Conservation (phyloP, 139 green algal species). For the Gonium pectorale region DNA sequence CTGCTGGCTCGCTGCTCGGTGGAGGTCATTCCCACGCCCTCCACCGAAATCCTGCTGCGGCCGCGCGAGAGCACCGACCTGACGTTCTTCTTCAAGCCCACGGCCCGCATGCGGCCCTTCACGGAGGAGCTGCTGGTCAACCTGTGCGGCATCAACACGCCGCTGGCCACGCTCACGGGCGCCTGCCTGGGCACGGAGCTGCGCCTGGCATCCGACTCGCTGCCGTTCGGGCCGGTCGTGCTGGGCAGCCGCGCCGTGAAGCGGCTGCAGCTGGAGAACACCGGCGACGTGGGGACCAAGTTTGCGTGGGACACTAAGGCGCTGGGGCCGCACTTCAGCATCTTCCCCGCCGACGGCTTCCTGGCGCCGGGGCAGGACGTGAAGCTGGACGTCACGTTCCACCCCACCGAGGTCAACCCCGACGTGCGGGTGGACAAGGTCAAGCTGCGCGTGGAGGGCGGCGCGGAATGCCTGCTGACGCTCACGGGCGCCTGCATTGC, state of each 20-base stretch:
- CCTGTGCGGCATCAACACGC: slow-evolving; percentile 59
- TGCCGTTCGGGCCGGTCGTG: slow-evolving; percentile 83
- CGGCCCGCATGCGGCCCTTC: slow-evolving; percentile 65
- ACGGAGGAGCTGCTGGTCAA: slow-evolving; percentile 68
- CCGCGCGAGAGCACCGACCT: slow-evolving; percentile 67
- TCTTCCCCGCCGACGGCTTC: slow-evolving; percentile 77
- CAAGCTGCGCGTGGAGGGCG: slow-evolving; percentile 50
- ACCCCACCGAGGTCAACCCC: slow-evolving; percentile 63
- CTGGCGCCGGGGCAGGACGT: slow-evolving; percentile 75
- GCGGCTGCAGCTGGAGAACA: slow-evolving; percentile 82
- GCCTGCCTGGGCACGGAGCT: slow-evolving; percentile 81
- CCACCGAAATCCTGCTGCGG: slow-evolving; percentile 56
- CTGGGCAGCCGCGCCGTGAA: slow-evolving; percentile 73
- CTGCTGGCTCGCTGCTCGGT: slow-evolving; percentile 49
- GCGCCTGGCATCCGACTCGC: slow-evolving; percentile 70
- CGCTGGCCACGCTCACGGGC: slow-evolving; percentile 71
- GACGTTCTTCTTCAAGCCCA: slow-evolving; percentile 70
- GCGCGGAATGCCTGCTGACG: slow-evolving; percentile 64
- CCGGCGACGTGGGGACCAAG: slow-evolving; percentile 77
- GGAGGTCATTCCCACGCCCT: slow-evolving; percentile 56
- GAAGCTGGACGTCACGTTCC: slow-evolving; percentile 89
- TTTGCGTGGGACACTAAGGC: slow-evolving; percentile 71
- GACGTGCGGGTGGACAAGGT: slow-evolving; percentile 79
- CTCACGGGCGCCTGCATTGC: slow-evolving; percentile 78
- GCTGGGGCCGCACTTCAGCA: slow-evolving; percentile 72